Conservation (phyloP, 2,329 filamentous ascomycete genomes). For the Cytospora piceicola region DNA sequence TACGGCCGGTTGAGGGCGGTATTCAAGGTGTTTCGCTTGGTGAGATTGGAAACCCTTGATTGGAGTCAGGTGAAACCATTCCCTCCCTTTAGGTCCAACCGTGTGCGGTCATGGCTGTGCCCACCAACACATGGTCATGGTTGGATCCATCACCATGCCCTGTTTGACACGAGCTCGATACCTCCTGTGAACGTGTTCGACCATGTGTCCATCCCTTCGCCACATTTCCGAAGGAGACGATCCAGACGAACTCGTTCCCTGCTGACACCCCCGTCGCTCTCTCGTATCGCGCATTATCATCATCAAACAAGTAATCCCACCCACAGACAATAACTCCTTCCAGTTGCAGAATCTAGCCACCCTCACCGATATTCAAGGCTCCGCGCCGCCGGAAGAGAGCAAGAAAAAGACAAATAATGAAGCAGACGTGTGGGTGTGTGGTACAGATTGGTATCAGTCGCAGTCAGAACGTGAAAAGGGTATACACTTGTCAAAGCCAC, state of each 20-base stretch:
- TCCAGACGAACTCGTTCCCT: neutral
- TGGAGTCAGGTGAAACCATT: neutral
- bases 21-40: neutral
- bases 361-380: slow-evolving; percentile 19
- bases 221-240: neutral
- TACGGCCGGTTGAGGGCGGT: neutral
- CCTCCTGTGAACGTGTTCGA: neutral
- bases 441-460: slow-evolving; percentile 25
- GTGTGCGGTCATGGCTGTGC: neutral
- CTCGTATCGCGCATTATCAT: slow-evolving; percentile 10
- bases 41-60: neutral
- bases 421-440: slow-evolving; percentile 13
- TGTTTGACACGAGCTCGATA: neutral
- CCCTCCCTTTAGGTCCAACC: neutral
- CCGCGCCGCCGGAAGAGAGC: slow-evolving; percentile 13
- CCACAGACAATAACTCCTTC: slow-evolving; percentile 9
- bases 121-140: neutral
- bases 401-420: slow-evolving; percentile 9
- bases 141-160: neutral
- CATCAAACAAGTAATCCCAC: slow-evolving; percentile 14
- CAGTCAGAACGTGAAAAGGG: neutral
- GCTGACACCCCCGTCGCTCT: neutral
- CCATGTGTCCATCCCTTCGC: neutral
- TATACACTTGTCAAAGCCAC: slow-evolving; percentile 15
- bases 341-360: slow-evolving; percentile 10